Percentiles rank a stretch among this genome's conserved stretches.
These are phyloP conservation scores for Hysterangium stoloniferum DNA, from an alignment of 768 basidiomycete species.

Conservation along the genomic window DNA sequence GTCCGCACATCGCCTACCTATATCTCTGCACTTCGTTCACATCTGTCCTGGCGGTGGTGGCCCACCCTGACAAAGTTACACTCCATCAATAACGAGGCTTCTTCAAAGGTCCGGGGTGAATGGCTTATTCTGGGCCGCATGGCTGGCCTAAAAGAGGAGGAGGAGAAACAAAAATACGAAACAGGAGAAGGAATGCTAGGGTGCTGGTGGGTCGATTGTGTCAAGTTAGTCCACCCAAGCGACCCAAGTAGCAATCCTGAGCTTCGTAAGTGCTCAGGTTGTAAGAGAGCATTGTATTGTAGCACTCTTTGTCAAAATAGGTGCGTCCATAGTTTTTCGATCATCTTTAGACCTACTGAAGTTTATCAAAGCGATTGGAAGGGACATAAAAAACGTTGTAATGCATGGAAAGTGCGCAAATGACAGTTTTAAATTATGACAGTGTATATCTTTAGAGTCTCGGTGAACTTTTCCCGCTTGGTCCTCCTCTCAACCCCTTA, in stretches of 20 bases:
- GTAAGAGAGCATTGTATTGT: slow-evolving; percentile 7
- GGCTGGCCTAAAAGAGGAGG: slow-evolving; percentile 1
- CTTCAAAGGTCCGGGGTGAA: not conserved
- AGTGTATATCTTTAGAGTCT: too few relatives aligned
- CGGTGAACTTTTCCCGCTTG: too few relatives aligned
- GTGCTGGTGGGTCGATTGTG: slow-evolving; percentile 9
- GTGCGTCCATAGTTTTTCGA: not conserved
- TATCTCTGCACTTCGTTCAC: slow-evolving; percentile 1
- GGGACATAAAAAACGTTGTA: slow-evolving; percentile 8
- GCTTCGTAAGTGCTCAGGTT: slow-evolving; percentile 3
- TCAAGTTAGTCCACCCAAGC: not conserved
- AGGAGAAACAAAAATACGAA: slow-evolving; percentile 1
- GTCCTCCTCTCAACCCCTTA: too few relatives aligned
- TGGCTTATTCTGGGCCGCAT: slow-evolving; percentile 4
- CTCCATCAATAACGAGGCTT: not conserved
- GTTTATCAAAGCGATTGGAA: slow-evolving; percentile 8
- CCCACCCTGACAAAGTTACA: not conserved
- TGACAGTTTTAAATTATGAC: too few relatives aligned
- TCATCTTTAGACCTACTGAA: not conserved
- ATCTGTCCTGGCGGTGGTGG: slow-evolving; percentile 10
- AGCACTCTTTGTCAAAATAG: not conserved
- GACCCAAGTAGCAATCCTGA: not conserved
- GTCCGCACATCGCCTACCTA: slow-evolving; percentile 9
- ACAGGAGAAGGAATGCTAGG: not conserved
- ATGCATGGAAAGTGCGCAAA: too few relatives aligned